Base-by-base conservation (phyloP, 768 basidiomycete species). In the Dentipellis sp. region DNA sequence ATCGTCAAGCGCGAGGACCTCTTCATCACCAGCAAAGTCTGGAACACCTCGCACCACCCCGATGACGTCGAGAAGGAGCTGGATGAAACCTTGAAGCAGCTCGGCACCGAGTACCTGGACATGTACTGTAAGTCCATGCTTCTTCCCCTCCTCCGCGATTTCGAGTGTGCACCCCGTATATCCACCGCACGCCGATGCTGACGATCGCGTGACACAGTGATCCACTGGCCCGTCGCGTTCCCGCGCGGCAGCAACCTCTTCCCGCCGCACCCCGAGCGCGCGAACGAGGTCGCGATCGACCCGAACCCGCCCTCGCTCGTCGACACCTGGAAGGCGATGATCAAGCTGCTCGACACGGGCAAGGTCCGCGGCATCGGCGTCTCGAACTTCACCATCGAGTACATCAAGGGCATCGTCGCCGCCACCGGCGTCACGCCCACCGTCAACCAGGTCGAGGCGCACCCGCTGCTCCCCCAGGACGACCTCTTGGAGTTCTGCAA, bases 271-370 rank as follows among this genome's bases (percentile, higher is more conserved):
- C 66, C 77, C 1, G 69, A 72, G 4, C 75, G 73, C 37, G 62
- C 68, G 17, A 74, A 70, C n/a, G 72, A 80, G 60, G 65, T 74
- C 46, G 78, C 75, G 23, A 73, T 89, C 39, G 88, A 91, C 63
- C 68, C 67, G 0, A 64, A 79, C 53, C 78, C 79, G 48, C 42
- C 42, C 1, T 76, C 77, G 11, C 71, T 91, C n/a, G 80, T 81
- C 34, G 88, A 91, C 11, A 92, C 90, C 37, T 91, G 90, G 89
- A 84, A 81, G 63, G 88, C 87, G 12, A 77, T 93, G 81, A 75
- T 88, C 60, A 75, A 74, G 40, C 78, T 93, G 10, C 80, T 76
- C 12, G 80, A 83, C 65, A 79, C 81, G 0, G 75, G 75, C 58
- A 93, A 92, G 77, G 86, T 82, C 66, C 78, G 73, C 65, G 75